These are phyloP conservation scores for Mortierella sp. DNA, from an alignment of 371 early-diverging fungal species.

Conservation along the genomic window DNA sequence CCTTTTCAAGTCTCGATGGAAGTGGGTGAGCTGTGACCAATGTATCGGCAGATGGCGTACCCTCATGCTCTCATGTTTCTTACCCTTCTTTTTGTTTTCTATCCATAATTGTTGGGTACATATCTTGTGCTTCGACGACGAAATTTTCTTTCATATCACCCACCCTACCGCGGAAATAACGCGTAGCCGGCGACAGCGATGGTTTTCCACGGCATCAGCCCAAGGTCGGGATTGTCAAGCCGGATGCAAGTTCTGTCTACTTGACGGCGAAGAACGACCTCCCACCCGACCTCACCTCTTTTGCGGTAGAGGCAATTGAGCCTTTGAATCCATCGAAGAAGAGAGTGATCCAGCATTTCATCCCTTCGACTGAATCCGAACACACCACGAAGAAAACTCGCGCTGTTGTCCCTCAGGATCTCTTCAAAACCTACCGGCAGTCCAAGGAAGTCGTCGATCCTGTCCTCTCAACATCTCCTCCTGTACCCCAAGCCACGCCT, in stretches of 20 bases:
- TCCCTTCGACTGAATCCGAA: not conserved
- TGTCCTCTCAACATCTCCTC: conserved; percentile 19
- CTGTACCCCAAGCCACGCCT: conserved; percentile 4
- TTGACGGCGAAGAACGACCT: conserved; percentile 35
- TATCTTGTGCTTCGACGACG: not conserved
- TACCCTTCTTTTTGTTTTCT: not conserved
- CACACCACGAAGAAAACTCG: conserved; percentile 34
- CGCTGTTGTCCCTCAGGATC: not conserved
- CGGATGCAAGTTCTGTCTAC: conserved; percentile 35
- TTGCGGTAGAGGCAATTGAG: not conserved
- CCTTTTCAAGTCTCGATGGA: not conserved
- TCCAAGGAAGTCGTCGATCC: conserved; percentile 12
- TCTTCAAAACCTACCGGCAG: conserved; percentile 1
- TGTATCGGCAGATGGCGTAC: no score
- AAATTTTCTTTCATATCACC: not conserved
- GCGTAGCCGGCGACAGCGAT: conserved; percentile 27
- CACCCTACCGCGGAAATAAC: conserved; percentile 2
- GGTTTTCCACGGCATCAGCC: conserved; percentile 35
- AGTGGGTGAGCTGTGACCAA: not conserved
- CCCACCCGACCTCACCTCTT: conserved; percentile 14
- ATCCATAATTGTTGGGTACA: not conserved
- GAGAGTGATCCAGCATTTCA: conserved; percentile 15
- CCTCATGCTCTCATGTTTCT: not conserved
- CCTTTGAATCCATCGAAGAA: conserved; percentile 16
- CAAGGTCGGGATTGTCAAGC: conserved; percentile 32